Base-by-base conservation (phyloP, 2,329 filamentous ascomycete species). In the Harringtonia lauricola region DNA sequence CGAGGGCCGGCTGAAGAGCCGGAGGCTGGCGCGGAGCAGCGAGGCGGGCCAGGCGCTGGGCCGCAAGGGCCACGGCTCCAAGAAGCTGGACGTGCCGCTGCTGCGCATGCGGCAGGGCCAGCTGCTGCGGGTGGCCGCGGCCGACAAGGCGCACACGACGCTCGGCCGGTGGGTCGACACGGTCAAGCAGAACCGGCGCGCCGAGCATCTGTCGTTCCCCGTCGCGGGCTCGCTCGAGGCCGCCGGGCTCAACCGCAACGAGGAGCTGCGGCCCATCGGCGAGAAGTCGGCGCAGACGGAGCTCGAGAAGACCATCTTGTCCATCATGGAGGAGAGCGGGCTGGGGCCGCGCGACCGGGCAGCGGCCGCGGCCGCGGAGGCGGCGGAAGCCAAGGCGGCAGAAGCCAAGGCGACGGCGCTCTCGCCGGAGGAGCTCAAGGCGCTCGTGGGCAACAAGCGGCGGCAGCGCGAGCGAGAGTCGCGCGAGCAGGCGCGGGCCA, bases 151-250 rank as follows among this genome's bases (percentile, higher is more conserved):
- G 41, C 95, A 94, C 55, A 83, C 95, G 61, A 90, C 88, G 0
- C 70, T 98, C 22, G 80, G 86, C 50, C 79, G 87, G 54, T 98
- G 92, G 92, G 83, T 83, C 28, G 90, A 95, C 48, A 96, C 92
- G 0, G 88, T 98, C 56, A 94, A 95, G 64, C 79, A 86, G 28
- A 95, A 95, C 61, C 83, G 92, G 47, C 76, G 87, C 53, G 89
- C 90, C 1, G 92, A 96, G 50, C 87, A 95, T 60, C 69, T 98
- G 13, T 72, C 81, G 18, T 98, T 98, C 56, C 92, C 92, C 6
- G 71, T 96, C 0, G 74, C 82, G 3, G 82, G 87, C 54, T 82
- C 81, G 33, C 76, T 80, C 46, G 78, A 72, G 19, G 71, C 70
- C 43, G 72, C 71, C 24, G 76, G 79, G 18, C 63, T 80, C 19